Evolutionary conservation across 768 basidiomycete species (phyloP).

Genomic region (Mycena filopes): DNA sequence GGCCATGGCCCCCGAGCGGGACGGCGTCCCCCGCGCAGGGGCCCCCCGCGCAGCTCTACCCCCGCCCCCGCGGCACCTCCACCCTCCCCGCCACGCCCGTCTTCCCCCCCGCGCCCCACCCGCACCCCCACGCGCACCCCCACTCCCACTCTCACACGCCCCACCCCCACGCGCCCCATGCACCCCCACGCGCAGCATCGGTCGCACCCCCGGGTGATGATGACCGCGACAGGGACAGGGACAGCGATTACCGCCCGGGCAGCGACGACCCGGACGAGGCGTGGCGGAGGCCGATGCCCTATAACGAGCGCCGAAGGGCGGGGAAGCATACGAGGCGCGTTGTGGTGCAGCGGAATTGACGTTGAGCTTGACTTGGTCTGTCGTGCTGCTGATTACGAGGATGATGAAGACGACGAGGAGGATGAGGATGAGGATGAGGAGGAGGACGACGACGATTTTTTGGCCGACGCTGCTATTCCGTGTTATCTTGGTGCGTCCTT

Average conservation of each 20-base stretch:
- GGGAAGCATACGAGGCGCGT: slow-evolving; percentile 85
- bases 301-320: slow-evolving; percentile 77
- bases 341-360: too few species aligned
- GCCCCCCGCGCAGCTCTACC: background rate
- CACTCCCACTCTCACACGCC: slow-evolving; percentile 39
- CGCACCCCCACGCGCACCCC: slow-evolving; percentile 39
- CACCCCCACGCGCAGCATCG: background rate
- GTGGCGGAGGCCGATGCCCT: slow-evolving; percentile 79
- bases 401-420: too few species aligned
- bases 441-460: too few species aligned
- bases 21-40: background rate
- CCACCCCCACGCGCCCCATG: slow-evolving; percentile 41
- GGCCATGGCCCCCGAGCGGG: background rate
- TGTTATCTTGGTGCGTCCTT: too few species aligned
- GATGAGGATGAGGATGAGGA: too few species aligned
- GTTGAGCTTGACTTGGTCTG: background rate
- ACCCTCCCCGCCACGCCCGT: slow-evolving; percentile 13
- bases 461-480: too few species aligned
- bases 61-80: slow-evolving; percentile 2
- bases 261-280: slow-evolving; percentile 75
- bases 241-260: slow-evolving; percentile 51
- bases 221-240: background rate
- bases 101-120: slow-evolving; percentile 30
- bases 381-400: too few species aligned
- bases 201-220: background rate